These are phyloP conservation scores for Moesziomyces aphidis DNA, from an alignment of 1,284 basidiomycete species.

Conservation along the genomic window DNA sequence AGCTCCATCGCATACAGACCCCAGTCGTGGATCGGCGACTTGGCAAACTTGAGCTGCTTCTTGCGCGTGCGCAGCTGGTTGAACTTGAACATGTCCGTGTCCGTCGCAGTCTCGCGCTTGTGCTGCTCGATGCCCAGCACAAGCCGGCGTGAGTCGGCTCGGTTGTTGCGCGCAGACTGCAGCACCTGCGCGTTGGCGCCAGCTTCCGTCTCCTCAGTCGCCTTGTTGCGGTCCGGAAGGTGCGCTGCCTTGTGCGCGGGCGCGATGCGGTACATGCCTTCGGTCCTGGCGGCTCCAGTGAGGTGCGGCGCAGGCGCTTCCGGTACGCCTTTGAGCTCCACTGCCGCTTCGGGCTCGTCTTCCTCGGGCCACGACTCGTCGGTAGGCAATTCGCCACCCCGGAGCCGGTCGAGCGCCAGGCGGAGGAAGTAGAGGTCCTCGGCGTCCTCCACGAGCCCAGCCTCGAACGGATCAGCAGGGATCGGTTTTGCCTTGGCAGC, in stretches of 20 bases:
- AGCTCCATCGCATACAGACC: conserved; percentile 76
- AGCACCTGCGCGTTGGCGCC: conserved; percentile 69
- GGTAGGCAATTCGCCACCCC: conserved; percentile 45
- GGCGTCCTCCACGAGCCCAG: conserved; percentile 81
- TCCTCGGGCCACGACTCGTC: conserved; percentile 28
- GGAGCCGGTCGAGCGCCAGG: conserved; percentile 73
- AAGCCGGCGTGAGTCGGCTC: conserved; percentile 91
- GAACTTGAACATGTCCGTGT: conserved; percentile 83
- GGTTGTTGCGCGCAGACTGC: conserved; percentile 87
- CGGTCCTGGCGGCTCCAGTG: conserved; percentile 86
- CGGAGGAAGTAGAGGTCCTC: conserved; percentile 90
- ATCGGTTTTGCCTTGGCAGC: conserved; percentile 22
- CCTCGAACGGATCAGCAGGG: conserved; percentile 72
- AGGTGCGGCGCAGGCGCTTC: conserved; percentile 70
- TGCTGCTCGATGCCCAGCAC: conserved; percentile 95
- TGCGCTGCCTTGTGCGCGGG: conserved; percentile 92
- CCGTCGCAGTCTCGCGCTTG: conserved; percentile 74
- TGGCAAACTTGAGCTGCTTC: conserved; percentile 95
- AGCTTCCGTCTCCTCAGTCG: conserved; percentile 68
- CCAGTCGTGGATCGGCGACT: conserved; percentile 98
- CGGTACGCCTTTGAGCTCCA: conserved; percentile 60
- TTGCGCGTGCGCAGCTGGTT: conserved; percentile 97
- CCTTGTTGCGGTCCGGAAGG: conserved; percentile 73
- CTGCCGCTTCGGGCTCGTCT: conserved; percentile 38
- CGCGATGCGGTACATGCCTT: conserved; percentile 94